Evolutionary conservation across 176 grass and related monocot genomes (phyloP), one percentile per base, ranked within the genome.

Genomic region (Eleusine coracana): DNA sequence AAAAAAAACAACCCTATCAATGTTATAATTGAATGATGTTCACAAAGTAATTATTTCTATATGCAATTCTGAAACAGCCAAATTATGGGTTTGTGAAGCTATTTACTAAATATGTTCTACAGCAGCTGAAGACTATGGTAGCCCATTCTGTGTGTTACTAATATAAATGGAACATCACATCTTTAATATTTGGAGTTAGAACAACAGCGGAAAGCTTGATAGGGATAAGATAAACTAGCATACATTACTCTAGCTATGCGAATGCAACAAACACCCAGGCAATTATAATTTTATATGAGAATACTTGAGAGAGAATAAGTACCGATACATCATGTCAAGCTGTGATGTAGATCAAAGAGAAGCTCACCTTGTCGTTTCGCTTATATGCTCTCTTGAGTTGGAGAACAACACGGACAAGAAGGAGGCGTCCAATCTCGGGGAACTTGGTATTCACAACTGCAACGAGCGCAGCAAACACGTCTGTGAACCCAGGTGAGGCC

Each of bases 341-440:
- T 68, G 20, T 76, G 68, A 42, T 21, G 38, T 6, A 58, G 28
- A 60, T 40, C 38, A 16, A 85, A n/a, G 34, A 66, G 42, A 28
- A 42, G 14, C 56, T 83, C 66, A 94, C 94, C 84, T 98, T 98
- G 77, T 98, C 96, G 60, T 98, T 96, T 82, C 91, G 50, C 80
- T 98, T 96, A 69, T 93, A 98, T 20, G 96, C 91, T 69, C 96
- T 98, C 83, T 96, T 93, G 79, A 98, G 93, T 78, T 96, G 96
- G 38, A 98, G 87, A 49, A 96, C 89, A 55, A 98, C 90, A 31
- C 91, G 94, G 9, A 84, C 76, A 52, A 98, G 77, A 68, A 98
- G 81, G 80, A 98, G 64, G 16, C 88, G 68, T 6, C 93, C 93
- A 21, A 98, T 77, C 82, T 93, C 91, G 36, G 93, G 92, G 67